Base-by-base conservation (phyloP, 768 basidiomycete species). In the Naganishia randhawae region DNA sequence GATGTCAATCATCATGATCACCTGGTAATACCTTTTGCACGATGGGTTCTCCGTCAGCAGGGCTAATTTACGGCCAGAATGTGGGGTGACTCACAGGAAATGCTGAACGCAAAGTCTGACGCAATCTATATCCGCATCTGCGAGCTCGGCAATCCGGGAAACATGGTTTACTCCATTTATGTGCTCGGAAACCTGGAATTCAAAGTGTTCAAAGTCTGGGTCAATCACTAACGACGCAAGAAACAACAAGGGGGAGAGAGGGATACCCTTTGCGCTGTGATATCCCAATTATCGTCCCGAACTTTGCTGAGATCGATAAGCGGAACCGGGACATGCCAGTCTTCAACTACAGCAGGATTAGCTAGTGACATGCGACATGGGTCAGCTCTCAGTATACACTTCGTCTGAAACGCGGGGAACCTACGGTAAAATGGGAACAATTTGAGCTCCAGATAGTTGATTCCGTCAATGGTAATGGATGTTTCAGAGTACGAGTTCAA, bases 401-500 rank as follows among this genome's bases (percentile, higher is more conserved):
- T 22, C 4, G 5, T 31, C 62, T 5, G n/a, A 10, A 29, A 13
- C 16, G 3, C 17, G 27, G 33, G 29, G 19, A 35, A 74, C 77
- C 55, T 51, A 76, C 77, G 92, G 73, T 94, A 94, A 81, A 93
- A 95, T 0, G 96, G 95, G 70, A 97, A 92, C 50, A 98, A 90
- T 72, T 95, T 94, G 72, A 99, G 80, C 76, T 98, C 94, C 65
- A 98, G 89, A 1, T 92, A 91, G 76, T 94, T 96, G 83, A 92
- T 92, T 50, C 86, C 85, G 78, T 96, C 91, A 71, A 98, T 74
- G 1, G 86, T 84, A 63, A 99, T 94, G 1, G 90, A 92, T 1
- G 95, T 93, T 81, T 97, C 95, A 0, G 92, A 92, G 81, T 95
- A 98, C 9, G 92, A 94, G 80, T 97, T 98, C 73, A 99, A 81